Evolutionary conservation across 2,329 filamentous ascomycete genomes (phyloP), one percentile per base, ranked within the genome.

Genomic region (Epichloe coenophiala): DNA sequence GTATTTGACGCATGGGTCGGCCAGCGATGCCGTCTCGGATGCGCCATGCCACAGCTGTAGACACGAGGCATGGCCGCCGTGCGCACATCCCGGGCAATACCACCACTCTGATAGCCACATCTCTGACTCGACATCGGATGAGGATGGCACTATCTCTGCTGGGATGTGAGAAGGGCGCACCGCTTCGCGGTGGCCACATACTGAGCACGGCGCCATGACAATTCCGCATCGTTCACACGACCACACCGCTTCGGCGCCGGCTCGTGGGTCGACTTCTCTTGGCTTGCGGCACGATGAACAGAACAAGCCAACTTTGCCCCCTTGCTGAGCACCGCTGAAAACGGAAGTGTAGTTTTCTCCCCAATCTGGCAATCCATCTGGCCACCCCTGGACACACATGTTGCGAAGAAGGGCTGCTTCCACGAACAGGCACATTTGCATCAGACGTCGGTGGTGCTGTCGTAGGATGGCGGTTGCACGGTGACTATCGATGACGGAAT

Each of bases 351-450:
- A 82, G 46, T 71, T 71, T 0, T 75, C 72, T 2, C 75, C 74
- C 76, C 76, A 82, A 47, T 61, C 65, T 1, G 71, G 67, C 17
- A 80, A 59, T 1, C 69, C 70, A 1, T 65, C 66, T 0, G 76
- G 75, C 77, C 77, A 80, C 19, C 76, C 76, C n/a, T 67, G 66
- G 12, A 79, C 68, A 58, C 76, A 81, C 8, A 83, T 63, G 47
- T 84, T 83, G 2, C 80, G 77, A 15, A 84, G 66, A 0, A 81
- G 69, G 0, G 80, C 70, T 0, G 80, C 80, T 58, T 83, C 77
- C 21, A 76, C 68, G 57, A 82, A 83, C 37, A 81, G 70, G 23
- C 71, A 68, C 73, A 83, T 77, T 48, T 67, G 68, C 69, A 75
- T 78, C 1, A 84, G 73, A 0, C 80, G 77, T 5, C 68, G 65